A percentile compares a stretch with the other conserved stretches of the same genome.
Conservation (phyloP, 768 basidiomycete genomes). For the Galerina marginata region DNA sequence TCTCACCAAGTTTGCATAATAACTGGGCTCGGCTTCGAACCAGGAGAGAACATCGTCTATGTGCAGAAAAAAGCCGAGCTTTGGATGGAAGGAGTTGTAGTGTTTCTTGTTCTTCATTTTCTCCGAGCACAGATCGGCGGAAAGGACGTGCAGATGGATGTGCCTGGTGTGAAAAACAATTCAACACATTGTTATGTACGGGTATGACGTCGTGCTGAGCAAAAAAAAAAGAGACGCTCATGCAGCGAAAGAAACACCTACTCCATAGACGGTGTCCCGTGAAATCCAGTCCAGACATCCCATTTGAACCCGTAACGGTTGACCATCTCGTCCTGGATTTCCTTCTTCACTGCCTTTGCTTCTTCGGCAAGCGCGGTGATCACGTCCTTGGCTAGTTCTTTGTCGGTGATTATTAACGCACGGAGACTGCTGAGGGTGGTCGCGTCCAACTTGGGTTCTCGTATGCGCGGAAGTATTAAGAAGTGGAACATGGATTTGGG, state of each 20-base stretch:
- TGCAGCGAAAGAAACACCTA: constrained; percentile 42
- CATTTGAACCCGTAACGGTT: constrained; percentile 75
- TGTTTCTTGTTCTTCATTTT: constrained; percentile 87
- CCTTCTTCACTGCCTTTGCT: constrained; percentile 56
- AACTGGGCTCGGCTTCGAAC: constrained; percentile 72
- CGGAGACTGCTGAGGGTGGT: constrained; percentile 58
- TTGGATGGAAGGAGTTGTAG: constrained; percentile 90
- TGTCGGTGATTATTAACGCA: constrained; percentile 59
- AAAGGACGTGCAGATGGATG: constrained; percentile 85
- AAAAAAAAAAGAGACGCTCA: background rate
- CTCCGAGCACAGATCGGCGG: constrained; percentile 73
- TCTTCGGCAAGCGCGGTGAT: constrained; percentile 59
- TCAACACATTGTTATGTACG: background rate
- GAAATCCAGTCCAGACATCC: constrained; percentile 84
- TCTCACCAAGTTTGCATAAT: constrained; percentile 39
- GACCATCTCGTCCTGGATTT: constrained; percentile 83
- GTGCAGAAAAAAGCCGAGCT: constrained; percentile 81
- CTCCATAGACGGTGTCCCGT: constrained; percentile 87
- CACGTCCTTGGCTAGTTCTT: constrained; percentile 56
- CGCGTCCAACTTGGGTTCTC: constrained; percentile 31
- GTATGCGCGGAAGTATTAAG: constrained; percentile 75
- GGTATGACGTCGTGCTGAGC: background rate
- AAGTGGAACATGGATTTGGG: constrained; percentile 91
- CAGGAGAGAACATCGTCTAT: constrained; percentile 80
- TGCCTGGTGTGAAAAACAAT: constrained; percentile 51